A percentile compares a stretch with the other conserved stretches of the same genome.
Conservation (phyloP, 345 rosid genomes). For the Hibiscus mutabilis region DNA sequence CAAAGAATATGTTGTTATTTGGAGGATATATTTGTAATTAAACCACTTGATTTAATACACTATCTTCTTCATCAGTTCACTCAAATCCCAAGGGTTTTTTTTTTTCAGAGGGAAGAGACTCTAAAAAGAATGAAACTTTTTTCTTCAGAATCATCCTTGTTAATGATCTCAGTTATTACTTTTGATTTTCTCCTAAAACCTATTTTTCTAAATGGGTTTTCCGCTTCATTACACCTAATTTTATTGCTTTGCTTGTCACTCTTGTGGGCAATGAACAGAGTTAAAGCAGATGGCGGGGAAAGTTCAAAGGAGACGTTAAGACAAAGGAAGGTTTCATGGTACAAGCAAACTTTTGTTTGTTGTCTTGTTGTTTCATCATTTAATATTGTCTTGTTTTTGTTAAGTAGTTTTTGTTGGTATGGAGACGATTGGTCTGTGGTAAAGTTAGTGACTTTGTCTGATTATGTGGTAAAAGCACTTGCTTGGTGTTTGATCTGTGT, state of each 20-base stretch:
- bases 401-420: slow-evolving; percentile 34
- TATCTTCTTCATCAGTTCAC: too few species aligned
- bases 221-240: slow-evolving; percentile 30
- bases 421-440: slow-evolving; percentile 32
- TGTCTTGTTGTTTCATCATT: slow-evolving; percentile 33
- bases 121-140: slow-evolving; percentile 13
- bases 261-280: slow-evolving; percentile 28
- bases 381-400: slow-evolving; percentile 25
- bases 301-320: slow-evolving; percentile 13
- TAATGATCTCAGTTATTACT: slow-evolving; percentile 10
- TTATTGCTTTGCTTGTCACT: slow-evolving; percentile 32
- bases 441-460: slow-evolving; percentile 28
- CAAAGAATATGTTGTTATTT: too few species aligned
- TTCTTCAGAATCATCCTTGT: neutral
- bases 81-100: neutral
- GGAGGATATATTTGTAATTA: too few species aligned
- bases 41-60: too few species aligned
- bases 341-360: slow-evolving; percentile 27
- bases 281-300: slow-evolving; percentile 16
- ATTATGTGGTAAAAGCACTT: slow-evolving; percentile 32
- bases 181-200: slow-evolving; percentile 26
- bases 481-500: slow-evolving; percentile 41
- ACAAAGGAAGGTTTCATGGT: slow-evolving; percentile 17
- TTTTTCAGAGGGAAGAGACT: neutral
- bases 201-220: slow-evolving; percentile 27